Evolutionary conservation across 257 asterid species (phyloP).

Genomic region (Leonotis leonurus): DNA sequence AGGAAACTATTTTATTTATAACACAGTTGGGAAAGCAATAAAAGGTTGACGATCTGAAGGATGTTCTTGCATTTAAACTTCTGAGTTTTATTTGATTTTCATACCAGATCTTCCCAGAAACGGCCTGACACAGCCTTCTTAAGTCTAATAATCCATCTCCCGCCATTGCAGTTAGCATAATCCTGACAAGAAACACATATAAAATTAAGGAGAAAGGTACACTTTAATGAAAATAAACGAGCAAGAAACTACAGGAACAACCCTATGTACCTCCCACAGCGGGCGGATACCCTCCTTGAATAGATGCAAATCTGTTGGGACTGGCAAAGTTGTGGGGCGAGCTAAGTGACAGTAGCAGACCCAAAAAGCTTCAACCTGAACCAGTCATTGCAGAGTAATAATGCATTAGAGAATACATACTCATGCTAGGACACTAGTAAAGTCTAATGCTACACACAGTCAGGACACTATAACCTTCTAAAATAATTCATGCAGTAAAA

Average conservation of each 20-base stretch:
- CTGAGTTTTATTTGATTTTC: no score
- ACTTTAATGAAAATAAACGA: conserved; percentile 8
- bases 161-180: conserved; percentile 93
- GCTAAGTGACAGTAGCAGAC: conserved; percentile 91
- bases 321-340: conserved; percentile 74
- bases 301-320: conserved; percentile 95
- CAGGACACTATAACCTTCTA: no score
- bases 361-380: conserved; percentile 94
- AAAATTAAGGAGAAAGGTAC: neutral
- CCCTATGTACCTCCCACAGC: conserved; percentile 99
- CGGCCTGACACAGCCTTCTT: conserved; percentile 92
- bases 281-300: conserved; percentile 98
- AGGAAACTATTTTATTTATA: no score
- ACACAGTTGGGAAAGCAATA: no score
- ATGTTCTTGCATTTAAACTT: no score
- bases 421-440: no score
- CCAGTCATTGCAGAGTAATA: conserved; percentile 11
- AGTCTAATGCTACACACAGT: no score
- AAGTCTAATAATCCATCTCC: conserved; percentile 95
- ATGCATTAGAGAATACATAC: neutral
- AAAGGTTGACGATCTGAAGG: no score
- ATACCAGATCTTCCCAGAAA: conserved; percentile 99
- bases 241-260: neutral
- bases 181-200: conserved; percentile 44
- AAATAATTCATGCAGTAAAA: neutral